Base-by-base conservation (phyloP, 805 yeast genomes). In the Lipomyces starkeyi region DNA sequence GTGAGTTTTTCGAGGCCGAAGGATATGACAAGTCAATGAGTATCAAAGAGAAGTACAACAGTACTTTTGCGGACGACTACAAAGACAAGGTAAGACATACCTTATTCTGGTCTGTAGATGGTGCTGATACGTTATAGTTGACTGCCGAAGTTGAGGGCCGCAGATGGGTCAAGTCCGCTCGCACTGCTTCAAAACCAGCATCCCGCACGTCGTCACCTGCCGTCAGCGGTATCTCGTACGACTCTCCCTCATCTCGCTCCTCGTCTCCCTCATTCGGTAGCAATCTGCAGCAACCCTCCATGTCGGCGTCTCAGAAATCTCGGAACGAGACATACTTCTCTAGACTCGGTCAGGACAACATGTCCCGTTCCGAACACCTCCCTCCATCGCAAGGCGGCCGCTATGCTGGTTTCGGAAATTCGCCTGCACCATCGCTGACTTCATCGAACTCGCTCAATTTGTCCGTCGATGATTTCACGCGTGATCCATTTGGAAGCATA, bases 311-410 rank as follows among this genome's bases (percentile, higher is more conserved):
- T 11, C 70, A 64, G 29, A 88, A 86, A 78, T 80, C 77, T n/a
- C 85, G 85, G 71, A 92, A 90, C 76, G 98, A 93, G 78, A 83
- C 87, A 5, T 94, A 90, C 78, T 93, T 93, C 79, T 91, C 94
- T 14, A 84, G 85, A 34, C 82, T 93, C 64, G 97, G 98, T 17
- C 83, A 86, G 22, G 82, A 83, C 64, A 93, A 93, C 78, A 88
- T 87, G 7, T 68, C 82, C 22, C 86, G 96, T 78, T 91, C 98
- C 1, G 91, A 85, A 0, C 81, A 90, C 77, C 77, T 92, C 62
- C 97, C 94, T 2, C 98, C 98, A 35, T 90, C 94, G 13, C 92
- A 93, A 80, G 98, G 98, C 70, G 98, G 98, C 61, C 90, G 88
- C 77, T 93, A 88, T 77, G 88, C 87, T 70, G 98, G 98, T 0